Evolutionary conservation across 768 basidiomycete species (phyloP).

Genomic region (Astraeus odoratus): DNA sequence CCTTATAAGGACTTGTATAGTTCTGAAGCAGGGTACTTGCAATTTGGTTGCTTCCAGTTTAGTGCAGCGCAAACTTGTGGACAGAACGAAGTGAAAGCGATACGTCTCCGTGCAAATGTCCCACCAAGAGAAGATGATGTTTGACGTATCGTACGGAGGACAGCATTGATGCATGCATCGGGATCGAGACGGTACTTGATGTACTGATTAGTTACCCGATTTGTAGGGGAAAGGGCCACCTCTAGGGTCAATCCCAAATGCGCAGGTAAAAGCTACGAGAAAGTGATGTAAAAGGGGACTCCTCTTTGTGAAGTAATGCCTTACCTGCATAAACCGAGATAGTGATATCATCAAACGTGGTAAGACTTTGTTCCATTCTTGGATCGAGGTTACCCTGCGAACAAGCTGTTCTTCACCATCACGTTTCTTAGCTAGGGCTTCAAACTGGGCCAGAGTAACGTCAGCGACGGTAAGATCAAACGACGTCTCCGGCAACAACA

Average conservation of each 20-base stretch:
- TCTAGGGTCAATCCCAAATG: conserved; percentile 77
- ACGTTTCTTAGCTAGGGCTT: conserved; percentile 47
- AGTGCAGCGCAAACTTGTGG: conserved; percentile 84
- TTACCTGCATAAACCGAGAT: conserved; percentile 67
- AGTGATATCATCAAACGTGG: conserved; percentile 63
- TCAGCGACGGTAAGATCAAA: conserved; percentile 80
- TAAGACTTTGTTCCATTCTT: conserved; percentile 43
- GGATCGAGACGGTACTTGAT: conserved; percentile 56
- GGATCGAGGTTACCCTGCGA: conserved; percentile 21
- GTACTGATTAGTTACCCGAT: conserved; percentile 33
- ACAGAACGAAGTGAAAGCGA: conserved; percentile 90
- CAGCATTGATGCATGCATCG: conserved; percentile 78
- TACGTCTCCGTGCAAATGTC: conserved; percentile 56
- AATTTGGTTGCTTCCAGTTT: conserved; percentile 99
- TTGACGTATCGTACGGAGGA: conserved; percentile 78
- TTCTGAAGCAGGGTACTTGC: conserved; percentile 41
- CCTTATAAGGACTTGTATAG: conserved; percentile 9
- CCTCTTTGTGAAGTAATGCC: conserved; percentile 16
- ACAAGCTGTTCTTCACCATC: conserved; percentile 37
- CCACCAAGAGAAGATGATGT: conserved; percentile 47
- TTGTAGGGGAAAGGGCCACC: conserved; percentile 60
- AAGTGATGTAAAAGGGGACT: conserved; percentile 7
- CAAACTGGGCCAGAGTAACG: conserved; percentile 77
- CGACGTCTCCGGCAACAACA: conserved; percentile 62
- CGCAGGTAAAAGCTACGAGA: conserved; percentile 46